Base-by-base conservation (phyloP, 768 basidiomycete genomes). In the Boletus tomentosulus region DNA sequence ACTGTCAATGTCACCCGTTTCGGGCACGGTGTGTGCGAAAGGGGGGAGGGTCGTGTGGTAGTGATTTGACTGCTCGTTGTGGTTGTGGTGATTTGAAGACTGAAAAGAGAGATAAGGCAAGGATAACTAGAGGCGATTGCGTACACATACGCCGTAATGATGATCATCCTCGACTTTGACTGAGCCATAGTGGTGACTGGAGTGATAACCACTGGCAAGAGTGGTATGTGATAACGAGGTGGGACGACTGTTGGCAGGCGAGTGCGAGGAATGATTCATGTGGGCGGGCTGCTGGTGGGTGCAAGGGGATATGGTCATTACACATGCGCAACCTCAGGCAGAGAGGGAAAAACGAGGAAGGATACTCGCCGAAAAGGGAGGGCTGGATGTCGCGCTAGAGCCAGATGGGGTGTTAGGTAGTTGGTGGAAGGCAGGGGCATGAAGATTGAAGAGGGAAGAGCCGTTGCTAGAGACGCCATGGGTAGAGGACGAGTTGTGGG, bases 321-420 rank as follows among this genome's bases (percentile, higher is more conserved):
- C 82, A 83, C 78, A 76, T 80, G 83, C 79, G 73, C 68, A 60
- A 65, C 55, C 64, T 58, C 63, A 57, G 55, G 31, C 62, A 57
- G 58, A 64, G 60, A 67, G 46, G 52, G 60, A 63, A 65, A 59
- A 62, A 54, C 60, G 74, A 70, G 71, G 74, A 78, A 76, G 66
- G 77, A 78, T 67, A 87, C 89, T 88, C 83, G 82, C 88, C 86
- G 89, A 91, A 77, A 88, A 89, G n/a, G 87, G 85, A 53, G 86
- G 85, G 60, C 84, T 88, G 27, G 85, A 86, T 6, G 85, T 85
- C 24, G 83, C 78, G 64, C 86, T 88, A 19, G 86, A 87, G 19
- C 80, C 83, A 22, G 84, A 85, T 3, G 85, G 85, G 4, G 86
- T 86, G 65, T 84, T 82, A 19, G 85, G 85, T 66, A 87, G 74